Base-by-base conservation (phyloP, 768 basidiomycete genomes). In the Candolleomyces eurysporus region DNA sequence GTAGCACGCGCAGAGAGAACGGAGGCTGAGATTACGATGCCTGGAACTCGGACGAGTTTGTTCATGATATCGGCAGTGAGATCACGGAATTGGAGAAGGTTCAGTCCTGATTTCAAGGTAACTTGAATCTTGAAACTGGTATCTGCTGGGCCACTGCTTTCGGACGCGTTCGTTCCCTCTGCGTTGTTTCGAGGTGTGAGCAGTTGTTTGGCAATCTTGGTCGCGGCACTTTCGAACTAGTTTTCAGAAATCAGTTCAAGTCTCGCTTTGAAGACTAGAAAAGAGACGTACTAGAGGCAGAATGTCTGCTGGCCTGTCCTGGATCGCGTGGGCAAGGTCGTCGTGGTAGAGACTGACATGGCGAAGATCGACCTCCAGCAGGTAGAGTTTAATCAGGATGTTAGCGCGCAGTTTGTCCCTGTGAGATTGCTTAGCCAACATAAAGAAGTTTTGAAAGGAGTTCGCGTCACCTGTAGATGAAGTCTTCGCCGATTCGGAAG, bases 21-120 rank as follows among this genome's bases (percentile, higher is more conserved):
- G 10, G 95, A 96, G 0, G 97, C 93, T 36, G 96, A 96, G 71
- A 98, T 98, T 71, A 98, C 95, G 68, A 99, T 99, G 36, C 97
- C 97, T 2, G 97, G 97, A 48, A 98, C 85, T 61, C 97, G 91
- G 42, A 99, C 96, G 48, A 99, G 88, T 70, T 92, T 95, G 70
- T 94, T 96, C 82, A 98, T 91, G 21, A 91, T 94, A 67, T 95
- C 85, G 10, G 97, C 97, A 0, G 91, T 92, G 46, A 99, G 85
- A 48, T 95, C 94, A 46, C 97, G 88, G 73, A 98, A 97, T 72
- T 92, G 94, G 57, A 92, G 85, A 78, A 98, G 82, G 75, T 96
- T 96, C 65, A 96, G 84, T 5, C 91, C 92, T n/a, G 94, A 94
- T 68, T 84, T 86, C 42, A 98, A 80, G 45, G 89, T 93, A 57